These are phyloP conservation scores for Lyophyllum atratum DNA, from an alignment of 768 basidiomycete species.

Conservation along the genomic window DNA sequence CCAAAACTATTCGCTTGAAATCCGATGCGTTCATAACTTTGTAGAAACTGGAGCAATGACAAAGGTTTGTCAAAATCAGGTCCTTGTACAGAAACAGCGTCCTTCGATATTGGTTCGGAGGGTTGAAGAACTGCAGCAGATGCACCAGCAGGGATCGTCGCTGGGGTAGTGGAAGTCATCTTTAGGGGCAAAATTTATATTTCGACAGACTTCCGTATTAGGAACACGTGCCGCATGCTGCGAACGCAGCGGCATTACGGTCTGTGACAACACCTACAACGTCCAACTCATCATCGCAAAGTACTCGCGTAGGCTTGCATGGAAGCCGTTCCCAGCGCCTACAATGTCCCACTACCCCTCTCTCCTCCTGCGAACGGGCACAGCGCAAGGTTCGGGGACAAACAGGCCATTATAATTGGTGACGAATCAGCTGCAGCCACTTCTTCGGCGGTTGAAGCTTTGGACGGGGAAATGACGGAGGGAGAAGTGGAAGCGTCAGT, in stretches of 20 bases:
- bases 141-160: conserved; percentile 52
- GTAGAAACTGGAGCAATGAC: conserved; percentile 69
- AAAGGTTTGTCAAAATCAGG: conserved; percentile 80
- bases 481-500: neutral
- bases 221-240: conserved; percentile 4
- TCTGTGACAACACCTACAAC: conserved; percentile 3
- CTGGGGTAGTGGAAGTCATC: conserved; percentile 12
- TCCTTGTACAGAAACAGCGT: conserved; percentile 75
- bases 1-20: conserved; percentile 97
- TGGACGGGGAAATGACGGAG: neutral
- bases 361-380: conserved; percentile 19
- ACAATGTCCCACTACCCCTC: conserved; percentile 23
- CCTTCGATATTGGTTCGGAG: conserved; percentile 69
- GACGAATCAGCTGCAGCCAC: conserved; percentile 9
- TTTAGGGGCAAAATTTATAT: conserved; percentile 1
- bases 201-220: conserved; percentile 11
- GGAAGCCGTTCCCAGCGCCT: conserved; percentile 20
- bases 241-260: conserved; percentile 13
- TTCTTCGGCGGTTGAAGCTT: neutral
- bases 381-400: conserved; percentile 2
- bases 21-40: conserved; percentile 86
- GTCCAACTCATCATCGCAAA: conserved; percentile 12
- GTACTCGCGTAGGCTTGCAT: conserved; percentile 16
- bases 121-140: conserved; percentile 78
- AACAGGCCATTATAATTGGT: neutral